These are phyloP conservation scores for Coniochaeta sp. DNA, from an alignment of 2,329 filamentous ascomycete species.

Conservation along the genomic window DNA sequence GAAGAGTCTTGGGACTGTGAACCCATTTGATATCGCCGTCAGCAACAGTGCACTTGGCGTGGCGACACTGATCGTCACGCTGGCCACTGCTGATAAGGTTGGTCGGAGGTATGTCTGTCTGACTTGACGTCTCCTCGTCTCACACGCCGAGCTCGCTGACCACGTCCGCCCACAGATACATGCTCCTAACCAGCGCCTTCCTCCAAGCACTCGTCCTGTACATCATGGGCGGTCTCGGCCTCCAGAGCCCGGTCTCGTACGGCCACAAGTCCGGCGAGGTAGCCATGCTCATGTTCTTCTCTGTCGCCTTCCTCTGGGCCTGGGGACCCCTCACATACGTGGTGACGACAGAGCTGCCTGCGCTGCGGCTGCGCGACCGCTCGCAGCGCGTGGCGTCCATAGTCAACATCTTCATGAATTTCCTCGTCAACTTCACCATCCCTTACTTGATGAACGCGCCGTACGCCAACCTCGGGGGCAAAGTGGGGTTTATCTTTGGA, in stretches of 20 bases:
- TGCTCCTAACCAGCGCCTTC: slow-evolving; percentile 17
- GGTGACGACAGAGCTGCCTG: slow-evolving; percentile 25
- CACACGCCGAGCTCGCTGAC: neutral
- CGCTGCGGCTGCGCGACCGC: slow-evolving; percentile 21
- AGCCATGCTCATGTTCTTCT: slow-evolving; percentile 23
- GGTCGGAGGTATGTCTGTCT: slow-evolving; percentile 4
- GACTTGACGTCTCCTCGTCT: neutral
- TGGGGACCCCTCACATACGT: slow-evolving; percentile 28
- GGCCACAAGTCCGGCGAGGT: slow-evolving; percentile 20
- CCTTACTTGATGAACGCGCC: slow-evolving; percentile 28
- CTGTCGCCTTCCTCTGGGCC: slow-evolving; percentile 20
- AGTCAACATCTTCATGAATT: slow-evolving; percentile 22
- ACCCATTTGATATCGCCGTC: slow-evolving; percentile 18
- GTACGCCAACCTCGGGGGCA: slow-evolving; percentile 24
- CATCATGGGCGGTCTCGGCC: slow-evolving; percentile 28
- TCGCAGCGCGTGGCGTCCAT: slow-evolving; percentile 20
- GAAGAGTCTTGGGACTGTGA: slow-evolving; percentile 18
- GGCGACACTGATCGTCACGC: neutral
- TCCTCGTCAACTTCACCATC: slow-evolving; percentile 25
- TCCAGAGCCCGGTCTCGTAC: slow-evolving; percentile 8
- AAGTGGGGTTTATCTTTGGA: slow-evolving; percentile 28
- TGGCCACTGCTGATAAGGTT: slow-evolving; percentile 4
- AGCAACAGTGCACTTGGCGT: slow-evolving; percentile 3
- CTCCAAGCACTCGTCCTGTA: slow-evolving; percentile 15
- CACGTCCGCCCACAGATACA: neutral